Conservation (phyloP, 2,329 filamentous ascomycete genomes). For the Epichloe sylvatica region DNA sequence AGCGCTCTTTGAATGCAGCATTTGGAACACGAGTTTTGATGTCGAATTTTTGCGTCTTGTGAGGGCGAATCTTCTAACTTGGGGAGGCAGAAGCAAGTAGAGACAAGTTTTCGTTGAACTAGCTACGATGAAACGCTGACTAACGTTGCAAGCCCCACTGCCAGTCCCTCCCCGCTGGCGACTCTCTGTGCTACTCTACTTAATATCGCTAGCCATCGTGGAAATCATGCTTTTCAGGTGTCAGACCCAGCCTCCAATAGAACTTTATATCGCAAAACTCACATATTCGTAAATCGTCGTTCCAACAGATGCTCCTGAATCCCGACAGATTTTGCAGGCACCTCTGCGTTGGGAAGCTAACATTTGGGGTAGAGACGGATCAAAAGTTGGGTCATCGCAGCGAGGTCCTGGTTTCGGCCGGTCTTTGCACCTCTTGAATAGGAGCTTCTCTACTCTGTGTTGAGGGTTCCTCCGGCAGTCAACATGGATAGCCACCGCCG, state of each 20-base stretch:
- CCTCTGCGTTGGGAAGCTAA: not conserved
- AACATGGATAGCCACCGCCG: not conserved
- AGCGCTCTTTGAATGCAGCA: not conserved
- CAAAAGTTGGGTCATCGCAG: not conserved
- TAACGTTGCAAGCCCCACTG: no score
- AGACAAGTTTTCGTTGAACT: no score
- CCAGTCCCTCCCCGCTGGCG: no score
- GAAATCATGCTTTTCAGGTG: not conserved
- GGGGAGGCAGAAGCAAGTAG: no score
- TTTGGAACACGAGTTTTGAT: not conserved
- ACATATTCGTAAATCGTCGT: slow-evolving; percentile 2
- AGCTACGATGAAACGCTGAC: no score
- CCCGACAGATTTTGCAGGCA: slow-evolving; percentile 1
- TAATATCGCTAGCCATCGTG: not conserved
- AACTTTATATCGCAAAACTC: not conserved
- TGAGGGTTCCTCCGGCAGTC: slow-evolving; percentile 1
- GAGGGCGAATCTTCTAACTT: no score
- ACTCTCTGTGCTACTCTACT: not conserved
- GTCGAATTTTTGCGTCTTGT: no score
- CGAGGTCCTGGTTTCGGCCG: not conserved
- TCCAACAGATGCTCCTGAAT: slow-evolving; percentile 1
- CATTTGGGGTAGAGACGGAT: not conserved
- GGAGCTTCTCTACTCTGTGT: slow-evolving; percentile 1
- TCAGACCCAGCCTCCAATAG: not conserved
- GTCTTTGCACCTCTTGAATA: not conserved